Base-by-base conservation (phyloP, 208 protist species). In the Acanthamoeba triangularis region DNA sequence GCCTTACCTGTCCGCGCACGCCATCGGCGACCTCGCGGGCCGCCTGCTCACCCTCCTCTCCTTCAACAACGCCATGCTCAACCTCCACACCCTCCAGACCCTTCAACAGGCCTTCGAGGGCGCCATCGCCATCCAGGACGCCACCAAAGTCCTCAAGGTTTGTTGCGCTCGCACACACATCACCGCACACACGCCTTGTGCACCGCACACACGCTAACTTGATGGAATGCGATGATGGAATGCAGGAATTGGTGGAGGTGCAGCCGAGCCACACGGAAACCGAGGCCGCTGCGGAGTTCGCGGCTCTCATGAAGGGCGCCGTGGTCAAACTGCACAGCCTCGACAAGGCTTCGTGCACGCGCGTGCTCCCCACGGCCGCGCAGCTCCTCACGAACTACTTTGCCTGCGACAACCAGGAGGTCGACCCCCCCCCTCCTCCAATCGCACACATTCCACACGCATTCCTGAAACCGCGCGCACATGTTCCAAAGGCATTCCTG, bases 201-300 rank as follows among this genome's bases (percentile, higher is more conserved):
- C 8, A 5, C 13, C 49, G 13, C 49, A 54, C 49, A 5, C 13
- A n/a, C n/a, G n/a, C n/a, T n/a, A n/a, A n/a, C n/a, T n/a, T n/a
- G n/a, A n/a, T n/a, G n/a, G n/a, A n/a, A n/a, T n/a, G n/a, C n/a
- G n/a, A n/a, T n/a, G n/a, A n/a, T n/a, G n/a, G n/a, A n/a, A n/a
- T n/a, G 13, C 59, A 28, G 69, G 69, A 78, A 28, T 28, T 78
- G 16, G 69, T 78, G 33, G 69, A 78, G n/a, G 4, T 78, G 69
- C 69, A 78, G 37, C 69, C 69, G 33, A 78, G 69, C 69, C 69
- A 78, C 69, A 78, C 69, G 3, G 69, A 78, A 78, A 78, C 69
- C n/a, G 69, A 78, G 37, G 69, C 69, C 18, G 69, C 69, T 3
- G 69, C 28, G 3, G 69, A 78, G 69, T 78, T 78, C 37, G 69